These are phyloP conservation scores for Davidsoniella eucalypti DNA, from an alignment of 2,329 filamentous ascomycete species.

Conservation along the genomic window DNA sequence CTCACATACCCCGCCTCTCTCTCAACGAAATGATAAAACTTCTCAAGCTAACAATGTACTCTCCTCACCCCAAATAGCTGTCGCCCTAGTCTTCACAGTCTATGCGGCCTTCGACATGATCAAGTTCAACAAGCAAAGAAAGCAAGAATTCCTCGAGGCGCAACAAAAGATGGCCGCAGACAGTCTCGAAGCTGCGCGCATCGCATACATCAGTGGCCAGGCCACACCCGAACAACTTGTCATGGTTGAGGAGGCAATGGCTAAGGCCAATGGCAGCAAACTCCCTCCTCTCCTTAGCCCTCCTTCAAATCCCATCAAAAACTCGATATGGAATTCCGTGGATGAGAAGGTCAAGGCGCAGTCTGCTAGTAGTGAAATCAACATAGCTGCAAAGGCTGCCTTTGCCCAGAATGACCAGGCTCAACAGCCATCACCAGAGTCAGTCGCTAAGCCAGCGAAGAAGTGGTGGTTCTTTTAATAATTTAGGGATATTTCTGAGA, in stretches of 20 bases:
- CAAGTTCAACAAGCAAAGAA: slow-evolving; percentile 41
- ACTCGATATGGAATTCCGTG: slow-evolving; percentile 14
- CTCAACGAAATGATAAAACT: too few relatives aligned
- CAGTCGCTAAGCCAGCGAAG: slow-evolving; percentile 15
- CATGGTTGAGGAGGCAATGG: slow-evolving; percentile 41
- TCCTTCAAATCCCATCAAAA: slow-evolving; percentile 21
- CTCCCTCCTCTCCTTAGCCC: slow-evolving; percentile 35
- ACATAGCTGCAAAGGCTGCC: neutral
- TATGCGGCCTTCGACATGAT: slow-evolving; percentile 48
- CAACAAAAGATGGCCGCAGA: slow-evolving; percentile 37
- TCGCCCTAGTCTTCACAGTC: slow-evolving; percentile 37
- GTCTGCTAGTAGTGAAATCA: neutral
- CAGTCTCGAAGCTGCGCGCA: slow-evolving; percentile 37
- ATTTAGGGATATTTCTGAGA: neutral
- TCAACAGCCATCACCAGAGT: slow-evolving; percentile 1
- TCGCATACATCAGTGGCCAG: slow-evolving; percentile 42
- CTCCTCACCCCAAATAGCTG: slow-evolving; percentile 21
- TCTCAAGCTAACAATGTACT: neutral
- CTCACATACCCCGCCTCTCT: neutral
- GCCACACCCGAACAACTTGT: slow-evolving; percentile 38
- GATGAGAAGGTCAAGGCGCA: slow-evolving; percentile 13
- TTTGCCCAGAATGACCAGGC: slow-evolving; percentile 1
- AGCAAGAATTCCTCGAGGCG: slow-evolving; percentile 39
- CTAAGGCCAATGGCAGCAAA: slow-evolving; percentile 30
- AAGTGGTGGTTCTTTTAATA: slow-evolving; percentile 12